phyloP scores from a whole-genome alignment of 192 early-diverging fungal genomes.

The Backusella tarrabulga region DNA sequence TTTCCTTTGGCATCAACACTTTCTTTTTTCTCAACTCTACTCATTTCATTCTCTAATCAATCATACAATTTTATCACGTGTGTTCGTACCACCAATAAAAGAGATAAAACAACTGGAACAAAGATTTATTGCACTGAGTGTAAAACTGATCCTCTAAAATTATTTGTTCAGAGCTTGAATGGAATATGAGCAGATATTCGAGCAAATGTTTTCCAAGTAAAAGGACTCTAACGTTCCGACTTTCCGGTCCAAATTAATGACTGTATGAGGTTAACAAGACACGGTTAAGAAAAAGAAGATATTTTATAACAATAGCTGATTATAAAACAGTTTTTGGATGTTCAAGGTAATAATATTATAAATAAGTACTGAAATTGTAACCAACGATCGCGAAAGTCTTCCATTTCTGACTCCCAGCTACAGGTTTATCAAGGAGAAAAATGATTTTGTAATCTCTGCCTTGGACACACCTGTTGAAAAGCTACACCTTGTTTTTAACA shows the following conservation, averaged over 20 bases:
- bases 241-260: background rate
- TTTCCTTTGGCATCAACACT: background rate
- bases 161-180: background rate
- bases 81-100: background rate
- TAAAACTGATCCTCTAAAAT: background rate
- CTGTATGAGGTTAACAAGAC: too few relatives aligned
- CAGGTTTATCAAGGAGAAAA: too few relatives aligned
- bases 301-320: too few relatives aligned
- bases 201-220: background rate
- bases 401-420: too few relatives aligned
- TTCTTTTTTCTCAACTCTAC: background rate
- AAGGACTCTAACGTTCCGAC: background rate
- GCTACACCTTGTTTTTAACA: too few relatives aligned
- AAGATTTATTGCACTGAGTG: background rate
- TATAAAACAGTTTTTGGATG: too few relatives aligned
- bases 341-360: too few relatives aligned
- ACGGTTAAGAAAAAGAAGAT: too few relatives aligned
- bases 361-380: too few relatives aligned
- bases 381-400: too few relatives aligned
- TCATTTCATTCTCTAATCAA: background rate
- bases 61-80: background rate
- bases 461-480: too few relatives aligned
- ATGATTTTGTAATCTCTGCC: too few relatives aligned
- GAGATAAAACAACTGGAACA: background rate
- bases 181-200: background rate